A percentile compares a stretch with the other conserved stretches of the same genome.
These are phyloP conservation scores for Alliaria petiolata DNA, from an alignment of 345 rosid genomes.

Conservation along the genomic window DNA sequence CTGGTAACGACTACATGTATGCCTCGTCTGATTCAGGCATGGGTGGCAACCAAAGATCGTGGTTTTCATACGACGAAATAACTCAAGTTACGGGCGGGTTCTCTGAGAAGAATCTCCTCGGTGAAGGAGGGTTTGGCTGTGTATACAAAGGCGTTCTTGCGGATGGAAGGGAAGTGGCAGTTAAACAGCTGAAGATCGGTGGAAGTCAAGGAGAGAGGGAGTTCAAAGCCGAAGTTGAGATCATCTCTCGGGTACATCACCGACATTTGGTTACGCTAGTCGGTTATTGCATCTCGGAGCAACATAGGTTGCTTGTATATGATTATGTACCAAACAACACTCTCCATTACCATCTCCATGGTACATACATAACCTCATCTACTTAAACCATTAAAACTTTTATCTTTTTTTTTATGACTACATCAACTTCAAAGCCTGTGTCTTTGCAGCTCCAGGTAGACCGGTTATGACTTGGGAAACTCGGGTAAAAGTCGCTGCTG, in stretches of 20 bases:
- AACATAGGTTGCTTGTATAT: slow-evolving; percentile 84
- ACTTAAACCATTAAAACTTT: background rate
- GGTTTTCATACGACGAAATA: slow-evolving; percentile 90
- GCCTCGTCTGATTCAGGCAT: slow-evolving; percentile 70
- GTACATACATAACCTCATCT: slow-evolving; percentile 41
- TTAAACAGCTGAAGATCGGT: slow-evolving; percentile 92
- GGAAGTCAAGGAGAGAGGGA: slow-evolving; percentile 98
- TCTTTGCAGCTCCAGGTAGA: slow-evolving; percentile 56
- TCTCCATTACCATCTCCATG: slow-evolving; percentile 88
- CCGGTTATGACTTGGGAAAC: slow-evolving; percentile 85
- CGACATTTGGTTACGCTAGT: slow-evolving; percentile 97
- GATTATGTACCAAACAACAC: slow-evolving; percentile 84
- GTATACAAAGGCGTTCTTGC: slow-evolving; percentile 83
- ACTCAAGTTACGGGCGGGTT: slow-evolving; percentile 69
- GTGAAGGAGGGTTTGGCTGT: slow-evolving; percentile 99
- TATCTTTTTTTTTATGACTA: background rate
- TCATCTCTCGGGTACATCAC: slow-evolving; percentile 90
- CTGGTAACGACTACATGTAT: slow-evolving; percentile 53
- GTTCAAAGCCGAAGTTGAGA: slow-evolving; percentile 96
- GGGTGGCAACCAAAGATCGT: slow-evolving; percentile 64
- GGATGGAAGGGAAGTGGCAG: slow-evolving; percentile 89
- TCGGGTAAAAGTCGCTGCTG: slow-evolving; percentile 85
- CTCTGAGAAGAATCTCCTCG: slow-evolving; percentile 69
- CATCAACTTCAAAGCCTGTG: background rate
- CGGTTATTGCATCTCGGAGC: slow-evolving; percentile 87